Evolutionary conservation across 116 monocot genomes (phyloP), one percentile per base, ranked within the genome.

Genomic region (Thalassia testudinum): DNA sequence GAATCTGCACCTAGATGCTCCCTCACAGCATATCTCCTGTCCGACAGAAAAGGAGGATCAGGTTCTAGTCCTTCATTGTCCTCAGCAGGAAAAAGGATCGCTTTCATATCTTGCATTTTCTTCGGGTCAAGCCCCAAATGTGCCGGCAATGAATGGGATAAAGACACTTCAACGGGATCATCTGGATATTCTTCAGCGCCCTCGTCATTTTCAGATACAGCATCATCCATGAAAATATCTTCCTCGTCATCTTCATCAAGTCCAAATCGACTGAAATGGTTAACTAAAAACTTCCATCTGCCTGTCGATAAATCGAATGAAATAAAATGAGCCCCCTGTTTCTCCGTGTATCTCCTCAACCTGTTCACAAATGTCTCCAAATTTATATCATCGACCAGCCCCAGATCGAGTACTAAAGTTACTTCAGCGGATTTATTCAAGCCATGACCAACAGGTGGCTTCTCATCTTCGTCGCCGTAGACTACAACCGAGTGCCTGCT

Each of bases 121-220:
- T 53, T 28, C 45, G 89, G 81, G 64, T 97, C 97, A 53, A 97
- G 89, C 50, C 97, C 75, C 37, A 97, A 78, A 75, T 89, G 85
- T 61, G 89, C 89, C n/a, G 97, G 97, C 62, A 88, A 78, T 16
- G 97, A 97, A 85, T 79, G 97, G 8, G 88, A 85, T 45, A 97
- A 59, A 2, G 62, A 52, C 51, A 52, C 20, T 23, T 53, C 81
- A 62, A 51, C 25, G 43, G 66, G 37, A 60, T 51, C 54, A 25
- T 45, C 18, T 23, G 29, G 58, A 49, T 66, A 58, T 49, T 57
- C 65, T 66, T 65, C 60, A 37, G 42, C 48, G 25, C 68, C 65
- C 10, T 28, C 58, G 43, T 54, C 53, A 3, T 77, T 52, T 56
- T 69, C 69, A 76, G 50, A 61, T 17, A 13, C 29, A n/a, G 50